Evolutionary conservation across 2,329 filamentous ascomycete genomes (phyloP), one percentile per base, ranked within the genome.

Genomic region (Arthrinium puccinioides): DNA sequence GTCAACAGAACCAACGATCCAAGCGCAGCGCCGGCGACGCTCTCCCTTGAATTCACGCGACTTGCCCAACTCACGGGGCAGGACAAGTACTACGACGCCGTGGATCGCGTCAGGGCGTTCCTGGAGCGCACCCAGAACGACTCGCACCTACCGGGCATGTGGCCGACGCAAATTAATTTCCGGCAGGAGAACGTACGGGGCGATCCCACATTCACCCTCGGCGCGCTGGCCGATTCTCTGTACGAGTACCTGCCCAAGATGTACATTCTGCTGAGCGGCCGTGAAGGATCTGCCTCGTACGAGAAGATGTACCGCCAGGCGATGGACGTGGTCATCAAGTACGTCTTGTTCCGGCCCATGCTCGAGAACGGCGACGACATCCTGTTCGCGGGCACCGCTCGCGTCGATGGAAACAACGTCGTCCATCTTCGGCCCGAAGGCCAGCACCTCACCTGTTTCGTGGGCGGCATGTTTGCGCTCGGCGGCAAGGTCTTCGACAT

Each of bases 101-200:
- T 87, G 38, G 79, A 82, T 39, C 74, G 84, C 7, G 76, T 94
- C 32, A 85, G 82, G 9, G 71, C 81, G 40, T 73, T 80, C 18
- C 68, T 94, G n/a, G 71, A 82, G 37, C 64, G 69, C 24, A 74
- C 75, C 37, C 86, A 92, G 60, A 77, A 79, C 48, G 58, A 67
- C 4, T 88, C 85, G 0, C 66, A 64, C 13, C 58, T 90, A 5
- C 85, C 85, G 0, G 86, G 87, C 4, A 72, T 92, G 66, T 92
- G 82, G 82, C 84, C 84, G 1, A 68, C 73, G 15, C 64, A 66
- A 34, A 61, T 90, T 34, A 74, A 88, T 55, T 71, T 59, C 64
- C 66, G 48, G 63, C 71, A 44, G 70, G 67, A 62, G 55, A 63
- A 51, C 48, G 64, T 66, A 24, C 39, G 59, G 11, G 50, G 46